These are phyloP conservation scores for Trametes pubescens DNA, from an alignment of 1,284 basidiomycete species.

Conservation along the genomic window DNA sequence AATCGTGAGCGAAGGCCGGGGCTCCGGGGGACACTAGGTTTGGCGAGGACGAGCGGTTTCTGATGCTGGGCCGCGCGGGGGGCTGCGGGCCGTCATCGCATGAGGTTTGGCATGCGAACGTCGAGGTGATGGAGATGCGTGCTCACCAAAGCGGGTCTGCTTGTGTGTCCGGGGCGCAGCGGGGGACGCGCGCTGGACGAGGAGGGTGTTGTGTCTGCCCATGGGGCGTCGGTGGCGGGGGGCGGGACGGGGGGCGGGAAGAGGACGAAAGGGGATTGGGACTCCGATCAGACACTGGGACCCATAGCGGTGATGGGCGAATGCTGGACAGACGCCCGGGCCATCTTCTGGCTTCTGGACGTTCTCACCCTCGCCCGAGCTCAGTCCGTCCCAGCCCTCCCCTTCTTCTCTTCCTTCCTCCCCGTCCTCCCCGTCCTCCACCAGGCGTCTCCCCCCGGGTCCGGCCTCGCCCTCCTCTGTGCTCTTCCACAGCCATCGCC, in stretches of 20 bases:
- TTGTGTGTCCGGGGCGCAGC: conserved; percentile 24
- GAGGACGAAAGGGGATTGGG: conserved; percentile 9
- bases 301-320: conserved; percentile 3
- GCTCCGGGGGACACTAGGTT: conserved; percentile 22
- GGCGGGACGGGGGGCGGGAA: not conserved
- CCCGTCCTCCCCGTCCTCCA: conserved; percentile 26
- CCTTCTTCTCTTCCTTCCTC: conserved; percentile 26
- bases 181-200: conserved; percentile 34
- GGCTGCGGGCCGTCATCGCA: conserved; percentile 25
- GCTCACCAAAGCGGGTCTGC: conserved; percentile 28
- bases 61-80: conserved; percentile 24
- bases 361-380: conserved; percentile 7
- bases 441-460: conserved; percentile 15
- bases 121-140: not conserved
- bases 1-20: conserved; percentile 30
- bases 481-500: conserved; percentile 8
- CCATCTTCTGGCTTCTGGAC: conserved; percentile 7
- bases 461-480: conserved; percentile 17
- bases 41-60: conserved; percentile 29
- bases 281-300: conserved; percentile 13
- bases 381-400: conserved; percentile 12
- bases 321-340: not conserved
- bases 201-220: conserved; percentile 32
- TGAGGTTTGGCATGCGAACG: conserved; percentile 23
- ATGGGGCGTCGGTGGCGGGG: conserved; percentile 21